Conservation (phyloP, 2,329 filamentous ascomycete species). For the Ophioceras dolichostomum region DNA sequence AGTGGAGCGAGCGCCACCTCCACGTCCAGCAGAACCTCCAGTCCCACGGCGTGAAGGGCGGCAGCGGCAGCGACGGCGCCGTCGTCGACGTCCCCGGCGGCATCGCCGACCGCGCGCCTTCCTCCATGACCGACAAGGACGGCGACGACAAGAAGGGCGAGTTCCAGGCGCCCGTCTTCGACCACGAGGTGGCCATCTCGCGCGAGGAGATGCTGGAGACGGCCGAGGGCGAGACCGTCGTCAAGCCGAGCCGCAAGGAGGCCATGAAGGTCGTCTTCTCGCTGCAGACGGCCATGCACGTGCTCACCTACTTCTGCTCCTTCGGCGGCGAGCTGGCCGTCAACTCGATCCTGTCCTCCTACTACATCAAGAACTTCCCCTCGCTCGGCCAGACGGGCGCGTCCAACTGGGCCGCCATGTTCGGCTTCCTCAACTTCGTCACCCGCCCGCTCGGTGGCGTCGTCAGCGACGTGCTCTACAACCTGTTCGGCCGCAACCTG, state of each 20-base stretch:
- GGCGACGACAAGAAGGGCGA: slow-evolving; percentile 17
- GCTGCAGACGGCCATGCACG: slow-evolving; percentile 41
- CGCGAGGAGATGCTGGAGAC: slow-evolving; percentile 40
- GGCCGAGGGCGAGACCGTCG: slow-evolving; percentile 31
- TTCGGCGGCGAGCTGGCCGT: slow-evolving; percentile 52
- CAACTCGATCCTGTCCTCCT: slow-evolving; percentile 45
- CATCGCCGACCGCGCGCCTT: slow-evolving; percentile 29
- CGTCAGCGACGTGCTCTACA: slow-evolving; percentile 37
- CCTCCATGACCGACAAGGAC: slow-evolving; percentile 24
- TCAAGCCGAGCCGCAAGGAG: slow-evolving; percentile 43
- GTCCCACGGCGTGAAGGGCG: slow-evolving; percentile 24
- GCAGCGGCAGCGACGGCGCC: slow-evolving; percentile 12
- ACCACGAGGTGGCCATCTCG: slow-evolving; percentile 33
- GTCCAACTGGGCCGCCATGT: slow-evolving; percentile 57
- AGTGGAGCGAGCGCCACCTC: slow-evolving; percentile 62
- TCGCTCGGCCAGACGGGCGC: slow-evolving; percentile 41
- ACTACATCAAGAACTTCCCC: slow-evolving; percentile 49
- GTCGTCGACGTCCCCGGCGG: slow-evolving; percentile 39
- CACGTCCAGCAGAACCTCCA: slow-evolving; percentile 40
- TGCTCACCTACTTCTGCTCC: slow-evolving; percentile 47
- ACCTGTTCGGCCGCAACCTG: slow-evolving; percentile 17
- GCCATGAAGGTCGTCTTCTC: slow-evolving; percentile 32
- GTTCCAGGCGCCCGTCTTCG: slow-evolving; percentile 18
- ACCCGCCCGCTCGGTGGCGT: slow-evolving; percentile 55
- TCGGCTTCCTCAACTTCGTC: slow-evolving; percentile 60